phyloP scores from a whole-genome alignment of 106 monocot genomes.

The Dioscorea alata region DNA sequence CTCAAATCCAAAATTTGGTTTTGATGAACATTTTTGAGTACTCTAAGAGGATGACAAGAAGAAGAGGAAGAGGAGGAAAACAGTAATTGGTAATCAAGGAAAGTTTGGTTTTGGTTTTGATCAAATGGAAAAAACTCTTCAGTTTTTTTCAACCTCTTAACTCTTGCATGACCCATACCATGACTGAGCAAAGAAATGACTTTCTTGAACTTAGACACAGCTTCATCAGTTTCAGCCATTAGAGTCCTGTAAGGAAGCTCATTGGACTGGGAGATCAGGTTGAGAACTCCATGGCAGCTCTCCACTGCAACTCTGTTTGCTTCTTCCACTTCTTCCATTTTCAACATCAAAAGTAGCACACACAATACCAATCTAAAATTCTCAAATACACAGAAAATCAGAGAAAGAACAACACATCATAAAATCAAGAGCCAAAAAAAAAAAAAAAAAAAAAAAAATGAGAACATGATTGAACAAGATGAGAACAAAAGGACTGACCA shows the following conservation, averaged over 20 bases:
- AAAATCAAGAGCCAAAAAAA: no score
- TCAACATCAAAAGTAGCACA: constrained; percentile 1
- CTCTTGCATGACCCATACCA: constrained; percentile 68
- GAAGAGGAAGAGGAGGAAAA: constrained; percentile 1
- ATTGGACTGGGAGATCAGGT: constrained; percentile 42
- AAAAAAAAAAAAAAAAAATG: no score
- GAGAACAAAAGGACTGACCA: no score
- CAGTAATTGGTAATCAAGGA: constrained; percentile 31
- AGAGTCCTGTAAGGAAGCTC: constrained; percentile 33
- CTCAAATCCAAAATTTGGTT: neutral
- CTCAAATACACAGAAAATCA: constrained; percentile 5
- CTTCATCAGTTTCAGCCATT: constrained; percentile 47
- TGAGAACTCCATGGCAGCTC: constrained; percentile 64
- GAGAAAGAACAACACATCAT: no score
- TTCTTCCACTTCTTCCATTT: constrained; percentile 82
- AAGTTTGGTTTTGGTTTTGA: constrained; percentile 22
- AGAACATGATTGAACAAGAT: no score
- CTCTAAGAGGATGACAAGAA: constrained; percentile 26
- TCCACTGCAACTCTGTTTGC: constrained; percentile 74
- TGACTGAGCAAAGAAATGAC: constrained; percentile 50
- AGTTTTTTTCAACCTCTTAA: constrained; percentile 30
- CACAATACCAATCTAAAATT: constrained; percentile 8
- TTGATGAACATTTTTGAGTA: neutral
- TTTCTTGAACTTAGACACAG: constrained; percentile 63
- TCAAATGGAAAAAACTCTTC: constrained; percentile 13